Evolutionary conservation across 768 basidiomycete genomes (phyloP).

Genomic region (Hypholoma sublateritium): DNA sequence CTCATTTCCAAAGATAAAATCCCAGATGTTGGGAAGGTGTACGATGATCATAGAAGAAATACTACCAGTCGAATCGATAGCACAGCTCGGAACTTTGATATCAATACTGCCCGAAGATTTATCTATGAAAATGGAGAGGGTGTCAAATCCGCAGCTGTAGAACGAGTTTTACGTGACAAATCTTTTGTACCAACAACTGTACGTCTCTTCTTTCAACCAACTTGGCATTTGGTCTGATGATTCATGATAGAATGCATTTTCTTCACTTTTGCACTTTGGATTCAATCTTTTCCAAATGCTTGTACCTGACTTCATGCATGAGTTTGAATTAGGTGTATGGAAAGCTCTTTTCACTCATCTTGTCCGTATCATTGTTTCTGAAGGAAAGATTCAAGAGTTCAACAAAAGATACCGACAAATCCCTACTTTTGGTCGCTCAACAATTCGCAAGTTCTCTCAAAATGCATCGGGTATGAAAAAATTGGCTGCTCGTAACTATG

Average conservation of each 20-base stretch:
- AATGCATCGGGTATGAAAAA: conserved; percentile 30
- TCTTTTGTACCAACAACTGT: conserved; percentile 13
- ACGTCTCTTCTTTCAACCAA: neutral
- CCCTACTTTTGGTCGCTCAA: no score
- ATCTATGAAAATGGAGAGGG: conserved; percentile 6
- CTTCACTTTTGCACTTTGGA: conserved; percentile 10
- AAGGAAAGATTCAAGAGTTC: no score
- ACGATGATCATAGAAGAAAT: conserved; percentile 11
- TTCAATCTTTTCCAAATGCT: conserved; percentile 26
- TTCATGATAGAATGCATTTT: conserved; percentile 34
- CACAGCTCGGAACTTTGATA: neutral
- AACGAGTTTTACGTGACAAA: neutral
- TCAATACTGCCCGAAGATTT: conserved; percentile 8
- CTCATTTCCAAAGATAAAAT: conserved; percentile 26
- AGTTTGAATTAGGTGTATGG: conserved; percentile 36
- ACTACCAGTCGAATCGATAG: conserved; percentile 8
- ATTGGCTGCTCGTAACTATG: conserved; percentile 31
- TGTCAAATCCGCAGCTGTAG: conserved; percentile 1
- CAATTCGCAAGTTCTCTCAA: conserved; percentile 27
- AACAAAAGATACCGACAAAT: no score
- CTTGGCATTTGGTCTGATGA: neutral
- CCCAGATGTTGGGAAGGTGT: conserved; percentile 22
- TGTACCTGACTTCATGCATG: conserved; percentile 32
- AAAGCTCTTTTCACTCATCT: no score
- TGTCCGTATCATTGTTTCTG: no score